These are phyloP conservation scores for Hypocrella siamensis DNA, from an alignment of 2,329 filamentous ascomycete species.

Conservation along the genomic window DNA sequence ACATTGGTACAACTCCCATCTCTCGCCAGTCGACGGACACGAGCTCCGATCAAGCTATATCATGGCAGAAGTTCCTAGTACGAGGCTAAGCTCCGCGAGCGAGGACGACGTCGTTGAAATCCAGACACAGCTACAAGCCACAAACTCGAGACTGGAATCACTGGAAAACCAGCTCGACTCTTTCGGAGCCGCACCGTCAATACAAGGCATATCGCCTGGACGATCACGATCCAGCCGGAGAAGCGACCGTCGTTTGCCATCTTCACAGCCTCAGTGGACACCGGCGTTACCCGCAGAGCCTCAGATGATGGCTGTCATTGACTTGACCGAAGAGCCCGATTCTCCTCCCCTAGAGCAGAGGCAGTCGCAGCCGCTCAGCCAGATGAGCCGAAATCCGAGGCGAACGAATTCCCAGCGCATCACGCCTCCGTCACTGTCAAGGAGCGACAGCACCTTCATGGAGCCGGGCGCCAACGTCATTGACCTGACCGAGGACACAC, in stretches of 20 bases:
- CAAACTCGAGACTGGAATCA: too few species aligned
- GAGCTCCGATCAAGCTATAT: conserved; percentile 1
- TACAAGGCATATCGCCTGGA: not conserved
- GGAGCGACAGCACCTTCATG: conserved; percentile 28
- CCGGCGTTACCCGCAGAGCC: not conserved
- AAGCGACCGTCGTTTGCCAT: not conserved
- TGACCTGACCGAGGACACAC: conserved; percentile 34
- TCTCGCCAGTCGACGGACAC: too few species aligned
- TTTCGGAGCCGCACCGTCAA: not conserved
- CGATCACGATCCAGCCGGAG: not conserved
- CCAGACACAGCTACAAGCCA: conserved; percentile 2
- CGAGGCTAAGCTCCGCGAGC: conserved; percentile 5
- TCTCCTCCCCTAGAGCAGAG: conserved; percentile 24
- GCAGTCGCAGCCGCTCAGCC: conserved; percentile 10
- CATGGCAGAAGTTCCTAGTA: conserved; percentile 7
- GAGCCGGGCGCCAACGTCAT: conserved; percentile 23
- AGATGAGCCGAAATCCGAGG: conserved; percentile 19
- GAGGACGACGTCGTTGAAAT: conserved; percentile 21
- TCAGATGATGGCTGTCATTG: conserved; percentile 22
- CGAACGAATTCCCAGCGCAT: conserved; percentile 23
- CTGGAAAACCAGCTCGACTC: conserved; percentile 6
- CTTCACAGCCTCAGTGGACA: not conserved
- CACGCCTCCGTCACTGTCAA: conserved; percentile 24
- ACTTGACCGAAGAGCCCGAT: conserved; percentile 34
- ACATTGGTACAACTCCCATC: too few species aligned